These are phyloP conservation scores for Coprinopsis sp. DNA, from an alignment of 768 basidiomycete genomes.

Conservation along the genomic window DNA sequence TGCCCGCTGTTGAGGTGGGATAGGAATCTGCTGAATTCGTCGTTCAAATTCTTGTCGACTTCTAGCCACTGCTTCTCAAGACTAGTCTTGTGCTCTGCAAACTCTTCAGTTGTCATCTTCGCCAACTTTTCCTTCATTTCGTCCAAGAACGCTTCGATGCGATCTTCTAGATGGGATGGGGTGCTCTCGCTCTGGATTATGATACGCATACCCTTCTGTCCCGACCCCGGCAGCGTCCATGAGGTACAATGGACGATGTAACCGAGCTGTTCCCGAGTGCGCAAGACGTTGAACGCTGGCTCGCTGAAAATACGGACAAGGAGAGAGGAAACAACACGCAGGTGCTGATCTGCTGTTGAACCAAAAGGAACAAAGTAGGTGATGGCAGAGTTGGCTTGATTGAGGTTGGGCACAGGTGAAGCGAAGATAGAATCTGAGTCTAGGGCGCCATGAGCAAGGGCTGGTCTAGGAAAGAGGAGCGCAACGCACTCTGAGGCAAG, in stretches of 20 bases:
- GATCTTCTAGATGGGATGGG: constrained; percentile 75
- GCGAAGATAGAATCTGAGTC: constrained; percentile 70
- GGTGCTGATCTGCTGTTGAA: constrained; percentile 51
- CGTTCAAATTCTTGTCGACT: constrained; percentile 80
- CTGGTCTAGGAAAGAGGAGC: background rate
- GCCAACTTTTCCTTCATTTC: constrained; percentile 64
- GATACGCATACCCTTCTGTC: constrained; percentile 73
- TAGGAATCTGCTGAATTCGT: constrained; percentile 73
- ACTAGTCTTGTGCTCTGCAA: constrained; percentile 71
- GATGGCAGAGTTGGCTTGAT: constrained; percentile 83
- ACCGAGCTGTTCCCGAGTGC: constrained; percentile 94
- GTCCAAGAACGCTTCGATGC: constrained; percentile 85
- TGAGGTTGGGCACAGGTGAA: constrained; percentile 67
- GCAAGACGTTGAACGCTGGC: constrained; percentile 84
- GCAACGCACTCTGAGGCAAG: constrained; percentile 57
- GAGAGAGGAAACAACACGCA: constrained; percentile 65
- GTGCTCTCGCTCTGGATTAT: constrained; percentile 85
- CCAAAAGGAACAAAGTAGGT: constrained; percentile 86
- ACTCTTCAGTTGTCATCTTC: constrained; percentile 67
- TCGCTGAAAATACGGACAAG: constrained; percentile 85
- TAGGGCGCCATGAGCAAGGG: constrained; percentile 24
- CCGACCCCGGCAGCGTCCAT: constrained; percentile 58
- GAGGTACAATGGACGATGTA: constrained; percentile 74
- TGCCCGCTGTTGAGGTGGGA: constrained; percentile 71
- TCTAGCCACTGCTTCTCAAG: constrained; percentile 82